Conservation (phyloP, 2,329 filamentous ascomycete genomes). For the Dactylellina haptotyla region DNA sequence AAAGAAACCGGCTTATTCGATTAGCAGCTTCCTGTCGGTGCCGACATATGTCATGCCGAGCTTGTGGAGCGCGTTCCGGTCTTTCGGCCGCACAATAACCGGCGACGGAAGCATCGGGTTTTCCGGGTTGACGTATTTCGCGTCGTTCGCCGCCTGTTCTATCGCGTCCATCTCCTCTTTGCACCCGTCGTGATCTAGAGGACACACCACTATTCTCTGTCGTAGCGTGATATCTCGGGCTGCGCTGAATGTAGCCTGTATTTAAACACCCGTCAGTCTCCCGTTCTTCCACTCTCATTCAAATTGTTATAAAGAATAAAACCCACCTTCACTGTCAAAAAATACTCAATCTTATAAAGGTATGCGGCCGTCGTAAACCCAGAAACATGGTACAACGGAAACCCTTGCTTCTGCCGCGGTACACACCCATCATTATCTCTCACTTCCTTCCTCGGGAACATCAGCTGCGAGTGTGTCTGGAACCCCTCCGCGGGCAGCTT, state of each 20-base stretch:
- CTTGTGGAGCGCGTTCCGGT: constrained; percentile 71
- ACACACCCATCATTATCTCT: constrained; percentile 88
- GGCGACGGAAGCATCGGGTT: constrained; percentile 92
- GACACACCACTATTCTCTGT: constrained; percentile 94
- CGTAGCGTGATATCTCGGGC: constrained; percentile 82
- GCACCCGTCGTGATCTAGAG: constrained; percentile 91
- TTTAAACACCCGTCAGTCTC: neutral
- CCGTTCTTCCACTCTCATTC: neutral
- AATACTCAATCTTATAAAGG: constrained; percentile 98
- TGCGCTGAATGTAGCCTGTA: constrained; percentile 67
- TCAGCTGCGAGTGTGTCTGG: constrained; percentile 87
- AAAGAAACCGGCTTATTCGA: constrained; percentile 66
- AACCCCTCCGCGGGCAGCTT: constrained; percentile 92
- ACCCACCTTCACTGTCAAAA: constrained; percentile 74
- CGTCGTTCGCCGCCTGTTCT: constrained; percentile 92
- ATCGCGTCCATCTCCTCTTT: constrained; percentile 99
- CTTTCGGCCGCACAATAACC: constrained; percentile 80
- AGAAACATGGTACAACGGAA: constrained; percentile 85
- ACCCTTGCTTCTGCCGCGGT: constrained; percentile 82
- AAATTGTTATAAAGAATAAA: constrained; percentile 62
- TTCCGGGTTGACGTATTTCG: constrained; percentile 84
- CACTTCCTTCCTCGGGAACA: constrained; percentile 89
- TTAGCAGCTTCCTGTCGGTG: constrained; percentile 71
- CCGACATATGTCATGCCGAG: constrained; percentile 73
- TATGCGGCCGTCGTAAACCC: constrained; percentile 94